phyloP scores from a whole-genome alignment of 139 green algal species.

The Auxenochlorella protothecoides region DNA sequence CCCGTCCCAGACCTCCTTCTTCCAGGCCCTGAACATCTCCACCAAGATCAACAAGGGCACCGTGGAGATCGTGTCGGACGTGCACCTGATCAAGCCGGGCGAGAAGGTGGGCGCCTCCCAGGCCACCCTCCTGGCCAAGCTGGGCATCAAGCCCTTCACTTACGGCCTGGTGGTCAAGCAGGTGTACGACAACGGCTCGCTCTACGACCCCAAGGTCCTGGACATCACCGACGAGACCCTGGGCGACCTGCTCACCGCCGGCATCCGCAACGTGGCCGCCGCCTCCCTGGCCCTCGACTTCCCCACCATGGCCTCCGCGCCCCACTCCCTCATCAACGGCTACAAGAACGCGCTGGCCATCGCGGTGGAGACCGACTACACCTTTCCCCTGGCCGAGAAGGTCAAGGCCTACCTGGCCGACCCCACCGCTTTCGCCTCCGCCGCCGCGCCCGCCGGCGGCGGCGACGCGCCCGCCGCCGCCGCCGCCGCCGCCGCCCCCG shows the following conservation, averaged over 20 bases:
- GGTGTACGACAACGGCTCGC: constrained; percentile 77
- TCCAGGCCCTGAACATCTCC: constrained; percentile 97
- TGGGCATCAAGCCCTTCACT: constrained; percentile 96
- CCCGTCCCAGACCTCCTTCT: constrained; percentile 98
- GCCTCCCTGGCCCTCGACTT: constrained; percentile 73
- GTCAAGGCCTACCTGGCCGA: constrained; percentile 89
- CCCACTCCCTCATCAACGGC: constrained; percentile 90
- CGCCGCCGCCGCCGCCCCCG: constrained; percentile 19
- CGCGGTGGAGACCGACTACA: constrained; percentile 81
- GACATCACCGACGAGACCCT: constrained; percentile 94
- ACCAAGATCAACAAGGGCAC: constrained; percentile 99
- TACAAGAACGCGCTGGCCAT: constrained; percentile 99
- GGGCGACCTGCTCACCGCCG: constrained; percentile 39
- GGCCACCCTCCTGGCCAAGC: constrained; percentile 96
- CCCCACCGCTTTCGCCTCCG: constrained; percentile 60
- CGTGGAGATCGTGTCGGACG: constrained; percentile 88
- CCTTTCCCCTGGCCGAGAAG: constrained; percentile 87
- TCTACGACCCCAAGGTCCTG: constrained; percentile 85
- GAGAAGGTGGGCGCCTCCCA: constrained; percentile 90
- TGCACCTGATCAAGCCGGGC: constrained; percentile 76
- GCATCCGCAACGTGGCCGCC: constrained; percentile 76
- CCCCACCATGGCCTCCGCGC: constrained; percentile 81
- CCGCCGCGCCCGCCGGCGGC: constrained; percentile 37
- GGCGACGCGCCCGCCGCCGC: constrained; percentile 18
- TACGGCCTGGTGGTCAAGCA: constrained; percentile 76